Percentiles rank a stretch among this genome's conserved stretches.
Evolutionary conservation across 2,329 filamentous ascomycete genomes (phyloP).

Genomic region (Exophiala mesophila): DNA sequence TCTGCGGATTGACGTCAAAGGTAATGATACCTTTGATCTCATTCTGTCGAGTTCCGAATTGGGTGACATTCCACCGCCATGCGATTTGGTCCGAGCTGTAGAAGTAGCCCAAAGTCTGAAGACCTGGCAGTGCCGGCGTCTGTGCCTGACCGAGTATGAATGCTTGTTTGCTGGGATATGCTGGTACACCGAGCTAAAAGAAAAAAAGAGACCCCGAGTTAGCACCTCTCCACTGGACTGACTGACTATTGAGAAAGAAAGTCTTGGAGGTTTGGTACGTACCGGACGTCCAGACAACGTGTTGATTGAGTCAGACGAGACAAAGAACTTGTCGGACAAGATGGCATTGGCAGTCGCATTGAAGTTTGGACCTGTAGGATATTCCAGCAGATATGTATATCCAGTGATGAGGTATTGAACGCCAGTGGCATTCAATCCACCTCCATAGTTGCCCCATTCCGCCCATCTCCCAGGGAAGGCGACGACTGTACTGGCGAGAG

Average conservation of each 20-base stretch:
- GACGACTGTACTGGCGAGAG: conserved; percentile 4
- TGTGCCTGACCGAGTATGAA: conserved; percentile 17
- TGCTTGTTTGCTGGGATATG: conserved; percentile 20
- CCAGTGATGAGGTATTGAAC: conserved; percentile 12
- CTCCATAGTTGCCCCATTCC: conserved; percentile 1
- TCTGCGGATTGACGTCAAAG: conserved; percentile 12
- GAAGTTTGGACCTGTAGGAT: conserved; percentile 17
- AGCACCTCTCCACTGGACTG: too few relatives aligned
- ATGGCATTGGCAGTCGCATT: conserved; percentile 16
- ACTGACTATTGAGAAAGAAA: not conserved
- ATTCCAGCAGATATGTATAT: conserved; percentile 21
- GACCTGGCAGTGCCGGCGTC: conserved; percentile 14
- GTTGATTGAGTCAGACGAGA: conserved; percentile 22
- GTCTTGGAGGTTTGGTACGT: conserved; percentile 3
- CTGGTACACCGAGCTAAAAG: conserved; percentile 12
- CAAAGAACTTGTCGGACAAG: conserved; percentile 19
- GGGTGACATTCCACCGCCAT: conserved; percentile 21
- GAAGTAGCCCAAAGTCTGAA: conserved; percentile 16
- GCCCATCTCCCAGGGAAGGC: not conserved
- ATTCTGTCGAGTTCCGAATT: conserved; percentile 11
- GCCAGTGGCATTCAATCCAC: conserved; percentile 10
- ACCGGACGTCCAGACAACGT: conserved; percentile 12
- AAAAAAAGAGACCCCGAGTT: too few relatives aligned
- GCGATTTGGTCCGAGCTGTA: conserved; percentile 21
- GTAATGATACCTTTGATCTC: conserved; percentile 19